Conservation (phyloP, 345 rosid genomes). For the sweet orange (Citrus sinensis) region DVS_A1.0 CM039169.1:28213001-28213500, state of each 20-base stretch:
- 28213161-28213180: neutral
- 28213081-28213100: slow-evolving; percentile 14
- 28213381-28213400: neutral
- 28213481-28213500: neutral
- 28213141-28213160: neutral
- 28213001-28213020: slow-evolving; percentile 6
- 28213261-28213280: slow-evolving; percentile 19
- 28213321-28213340: neutral
- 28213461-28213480: neutral
- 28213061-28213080: slow-evolving; percentile 11
- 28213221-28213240: neutral
- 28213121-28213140: neutral
- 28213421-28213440: neutral
- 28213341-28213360: neutral
- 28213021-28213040: slow-evolving; percentile 15
- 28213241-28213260: slow-evolving; percentile 18
- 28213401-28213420: neutral
- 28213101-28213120: neutral
- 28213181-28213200: neutral
- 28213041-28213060: slow-evolving; percentile 13
- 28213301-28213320: slow-evolving; percentile 17
- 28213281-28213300: neutral
- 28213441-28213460: neutral
- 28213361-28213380: neutral
- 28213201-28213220: neutral